Conservation (phyloP, 1,284 basidiomycete species). For the Papiliotrema nemorosa region DNA sequence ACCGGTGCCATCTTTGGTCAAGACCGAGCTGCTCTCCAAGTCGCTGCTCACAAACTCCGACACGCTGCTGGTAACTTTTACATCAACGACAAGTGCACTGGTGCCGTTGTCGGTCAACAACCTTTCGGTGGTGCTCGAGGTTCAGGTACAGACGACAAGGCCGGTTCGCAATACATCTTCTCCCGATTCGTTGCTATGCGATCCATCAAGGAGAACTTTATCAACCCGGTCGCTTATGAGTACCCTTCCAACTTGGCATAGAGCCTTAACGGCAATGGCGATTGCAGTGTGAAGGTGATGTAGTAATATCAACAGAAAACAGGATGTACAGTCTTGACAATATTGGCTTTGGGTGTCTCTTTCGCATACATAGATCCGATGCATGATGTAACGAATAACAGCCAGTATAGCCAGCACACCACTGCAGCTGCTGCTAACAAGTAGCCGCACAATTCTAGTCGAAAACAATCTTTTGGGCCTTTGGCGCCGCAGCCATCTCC, state of each 20-base stretch:
- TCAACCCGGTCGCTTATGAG: constrained; percentile 66
- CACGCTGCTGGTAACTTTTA: constrained; percentile 75
- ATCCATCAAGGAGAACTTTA: constrained; percentile 95
- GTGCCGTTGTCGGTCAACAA: constrained; percentile 93
- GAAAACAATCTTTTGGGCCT: constrained; percentile 55
- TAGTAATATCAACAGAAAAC: background rate
- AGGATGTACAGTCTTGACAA: background rate
- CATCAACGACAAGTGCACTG: constrained; percentile 89
- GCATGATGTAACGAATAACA: no score
- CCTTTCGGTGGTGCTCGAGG: constrained; percentile 93
- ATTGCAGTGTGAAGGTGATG: background rate
- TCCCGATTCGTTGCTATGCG: constrained; percentile 80
- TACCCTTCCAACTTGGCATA: constrained; percentile 84
- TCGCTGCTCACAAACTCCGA: constrained; percentile 72
- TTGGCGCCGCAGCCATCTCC: constrained; percentile 44
- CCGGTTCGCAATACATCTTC: constrained; percentile 85
- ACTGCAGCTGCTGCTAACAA: no score
- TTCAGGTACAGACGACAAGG: constrained; percentile 97
- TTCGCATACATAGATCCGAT: no score
- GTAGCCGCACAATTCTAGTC: constrained; percentile 26
- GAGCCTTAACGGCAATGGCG: background rate
- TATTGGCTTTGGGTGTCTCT: background rate
- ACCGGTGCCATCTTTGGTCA: constrained; percentile 84
- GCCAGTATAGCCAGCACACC: background rate
- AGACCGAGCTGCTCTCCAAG: constrained; percentile 71